A percentile compares a stretch with the other conserved stretches of the same genome.
Evolutionary conservation across 2,329 filamentous ascomycete species (phyloP).

Genomic region (Botrytis medusae): DNA sequence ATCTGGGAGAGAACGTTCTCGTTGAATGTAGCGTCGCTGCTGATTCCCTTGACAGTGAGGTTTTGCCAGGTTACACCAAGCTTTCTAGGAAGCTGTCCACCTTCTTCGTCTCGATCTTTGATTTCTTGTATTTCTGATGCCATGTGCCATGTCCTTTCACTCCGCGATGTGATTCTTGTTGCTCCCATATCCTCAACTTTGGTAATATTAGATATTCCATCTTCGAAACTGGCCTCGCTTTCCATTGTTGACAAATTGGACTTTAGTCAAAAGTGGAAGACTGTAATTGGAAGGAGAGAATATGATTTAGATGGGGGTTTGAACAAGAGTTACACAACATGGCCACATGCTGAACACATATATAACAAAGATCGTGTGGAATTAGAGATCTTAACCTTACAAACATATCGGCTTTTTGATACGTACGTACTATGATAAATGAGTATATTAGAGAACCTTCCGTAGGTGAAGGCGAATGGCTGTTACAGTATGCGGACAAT

Average conservation of each 20-base stretch:
- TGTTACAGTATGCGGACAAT: neutral
- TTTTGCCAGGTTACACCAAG: neutral
- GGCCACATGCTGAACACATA: neutral
- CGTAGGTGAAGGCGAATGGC: neutral
- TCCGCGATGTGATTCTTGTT: neutral
- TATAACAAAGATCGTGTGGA: neutral
- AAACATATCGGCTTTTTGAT: neutral
- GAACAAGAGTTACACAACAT: neutral
- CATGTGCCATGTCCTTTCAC: neutral
- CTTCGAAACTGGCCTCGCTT: neutral
- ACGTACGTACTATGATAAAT: neutral
- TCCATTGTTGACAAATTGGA: neutral
- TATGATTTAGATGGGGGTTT: neutral
- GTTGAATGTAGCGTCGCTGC: neutral
- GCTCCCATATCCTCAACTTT: neutral
- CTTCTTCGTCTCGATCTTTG: neutral
- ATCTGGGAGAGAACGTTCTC: neutral
- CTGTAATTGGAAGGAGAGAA: neutral
- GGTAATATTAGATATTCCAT: neutral
- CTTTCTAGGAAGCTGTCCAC: neutral
- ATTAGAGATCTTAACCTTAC: neutral
- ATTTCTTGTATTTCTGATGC: neutral
- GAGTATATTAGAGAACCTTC: neutral
- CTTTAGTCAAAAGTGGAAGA: neutral
- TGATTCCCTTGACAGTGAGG: neutral